Evolutionary conservation across 2,329 filamentous ascomycete genomes (phyloP).

Genomic region (Didymella arachidicola): DNA sequence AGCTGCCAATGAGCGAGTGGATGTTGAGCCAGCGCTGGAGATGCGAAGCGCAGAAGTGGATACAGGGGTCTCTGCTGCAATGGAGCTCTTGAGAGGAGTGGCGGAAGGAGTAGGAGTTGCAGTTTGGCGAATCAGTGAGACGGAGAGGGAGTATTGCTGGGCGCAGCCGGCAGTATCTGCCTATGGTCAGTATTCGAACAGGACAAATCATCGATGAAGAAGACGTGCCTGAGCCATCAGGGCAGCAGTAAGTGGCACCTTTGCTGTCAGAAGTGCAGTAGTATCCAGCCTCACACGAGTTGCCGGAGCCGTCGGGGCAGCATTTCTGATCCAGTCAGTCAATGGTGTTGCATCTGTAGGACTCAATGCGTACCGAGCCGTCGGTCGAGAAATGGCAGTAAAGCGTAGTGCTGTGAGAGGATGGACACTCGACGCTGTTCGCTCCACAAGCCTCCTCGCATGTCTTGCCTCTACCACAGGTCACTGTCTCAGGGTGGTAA

Average conservation of each 20-base stretch:
- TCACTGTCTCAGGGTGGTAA: slow-evolving; percentile 59
- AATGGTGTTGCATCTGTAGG: background rate
- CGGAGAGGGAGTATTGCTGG: slow-evolving; percentile 58
- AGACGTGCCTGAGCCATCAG: slow-evolving; percentile 54
- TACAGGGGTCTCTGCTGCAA: slow-evolving; percentile 12
- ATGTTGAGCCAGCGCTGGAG: slow-evolving; percentile 3
- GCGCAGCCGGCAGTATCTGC: slow-evolving; percentile 63
- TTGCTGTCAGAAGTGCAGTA: slow-evolving; percentile 66
- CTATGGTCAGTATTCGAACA: background rate
- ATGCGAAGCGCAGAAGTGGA: slow-evolving; percentile 11
- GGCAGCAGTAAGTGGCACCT: slow-evolving; percentile 67
- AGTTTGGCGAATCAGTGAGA: slow-evolving; percentile 59
- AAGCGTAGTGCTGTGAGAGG: slow-evolving; percentile 53
- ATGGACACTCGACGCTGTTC: slow-evolving; percentile 60
- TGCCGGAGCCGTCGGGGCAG: slow-evolving; percentile 65
- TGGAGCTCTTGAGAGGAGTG: slow-evolving; percentile 1
- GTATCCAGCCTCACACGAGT: slow-evolving; percentile 68
- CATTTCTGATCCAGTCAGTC: slow-evolving; percentile 51
- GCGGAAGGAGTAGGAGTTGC: slow-evolving; percentile 17
- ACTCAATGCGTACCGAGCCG: slow-evolving; percentile 48
- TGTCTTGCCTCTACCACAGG: slow-evolving; percentile 60
- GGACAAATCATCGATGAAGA: no score
- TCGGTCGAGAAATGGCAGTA: slow-evolving; percentile 66
- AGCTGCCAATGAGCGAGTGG: background rate
- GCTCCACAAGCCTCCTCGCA: slow-evolving; percentile 65